Evolutionary conservation across 495 filamentous ascomycete species (phyloP).

Genomic region (Darksidea phi): DNA sequence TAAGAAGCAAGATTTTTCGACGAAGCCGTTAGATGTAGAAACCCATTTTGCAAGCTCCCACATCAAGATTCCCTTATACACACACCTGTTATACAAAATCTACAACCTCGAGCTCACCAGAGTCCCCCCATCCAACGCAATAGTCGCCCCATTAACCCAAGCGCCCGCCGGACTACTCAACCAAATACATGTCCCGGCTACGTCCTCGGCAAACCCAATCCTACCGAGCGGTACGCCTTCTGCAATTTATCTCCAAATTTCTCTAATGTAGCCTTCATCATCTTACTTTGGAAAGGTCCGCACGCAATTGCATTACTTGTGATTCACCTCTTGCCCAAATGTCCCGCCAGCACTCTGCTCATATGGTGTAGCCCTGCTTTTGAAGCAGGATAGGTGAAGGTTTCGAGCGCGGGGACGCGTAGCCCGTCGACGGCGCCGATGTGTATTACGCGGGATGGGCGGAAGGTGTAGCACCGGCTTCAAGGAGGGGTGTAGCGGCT

Average conservation of each 20-base stretch:
- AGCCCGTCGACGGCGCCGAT: constrained; percentile 72
- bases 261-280: constrained; percentile 73
- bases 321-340: constrained; percentile 67
- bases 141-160: constrained; percentile 76
- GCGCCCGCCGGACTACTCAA: constrained; percentile 67
- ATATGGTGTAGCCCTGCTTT: constrained; percentile 77
- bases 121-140: constrained; percentile 69
- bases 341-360: constrained; percentile 66
- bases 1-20: too few relatives aligned
- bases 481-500: constrained; percentile 68
- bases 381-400: constrained; percentile 70
- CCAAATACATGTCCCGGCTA: constrained; percentile 75
- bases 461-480: constrained; percentile 49
- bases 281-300: constrained; percentile 78
- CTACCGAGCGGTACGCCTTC: constrained; percentile 64
- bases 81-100: too few relatives aligned
- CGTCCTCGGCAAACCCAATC: constrained; percentile 69
- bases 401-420: constrained; percentile 64
- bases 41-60: too few relatives aligned
- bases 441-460: constrained; percentile 70
- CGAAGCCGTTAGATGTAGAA: too few relatives aligned
- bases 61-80: too few relatives aligned
- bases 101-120: constrained; percentile 56
- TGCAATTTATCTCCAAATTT: constrained; percentile 62
- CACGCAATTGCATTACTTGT: constrained; percentile 76